These are phyloP conservation scores for Ophiocordyceps camponoti-rufipedis DNA, from an alignment of 2,329 filamentous ascomycete genomes.

Conservation along the genomic window DNA sequence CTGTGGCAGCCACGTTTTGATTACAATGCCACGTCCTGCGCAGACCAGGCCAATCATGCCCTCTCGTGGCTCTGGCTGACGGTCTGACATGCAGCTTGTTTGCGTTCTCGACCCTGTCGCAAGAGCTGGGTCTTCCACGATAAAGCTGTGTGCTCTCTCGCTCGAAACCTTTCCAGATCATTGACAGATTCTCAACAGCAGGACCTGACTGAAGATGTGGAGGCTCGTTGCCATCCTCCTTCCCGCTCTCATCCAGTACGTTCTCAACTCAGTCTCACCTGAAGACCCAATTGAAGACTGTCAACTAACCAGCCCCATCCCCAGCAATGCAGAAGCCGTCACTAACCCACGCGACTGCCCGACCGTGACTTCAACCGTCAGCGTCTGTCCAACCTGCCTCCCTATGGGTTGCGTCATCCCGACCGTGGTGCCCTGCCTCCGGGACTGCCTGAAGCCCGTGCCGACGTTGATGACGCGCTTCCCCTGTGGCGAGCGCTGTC, in stretches of 20 bases:
- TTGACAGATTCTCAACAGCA: neutral
- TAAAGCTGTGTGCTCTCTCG: no score
- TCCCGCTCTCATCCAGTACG: neutral
- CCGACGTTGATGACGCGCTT: neutral
- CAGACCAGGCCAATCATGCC: no score
- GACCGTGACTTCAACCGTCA: neutral
- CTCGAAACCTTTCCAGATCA: no score
- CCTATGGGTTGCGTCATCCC: neutral
- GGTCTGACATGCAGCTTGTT: no score
- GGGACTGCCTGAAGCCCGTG: neutral
- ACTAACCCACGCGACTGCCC: neutral
- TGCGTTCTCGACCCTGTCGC: no score
- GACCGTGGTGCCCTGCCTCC: neutral
- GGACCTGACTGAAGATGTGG: neutral
- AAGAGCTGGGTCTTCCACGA: no score
- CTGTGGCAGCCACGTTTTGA: no score
- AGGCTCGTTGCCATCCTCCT: neutral
- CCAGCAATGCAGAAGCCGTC: neutral
- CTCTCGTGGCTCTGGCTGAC: no score
- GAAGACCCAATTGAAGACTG: neutral
- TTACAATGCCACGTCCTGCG: no score
- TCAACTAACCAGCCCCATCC: neutral
- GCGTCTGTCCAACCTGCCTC: neutral
- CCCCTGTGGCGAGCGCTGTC: neutral
- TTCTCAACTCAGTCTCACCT: neutral